phyloP scores from a whole-genome alignment of 441 rosid species.

The Syzygium malaccense region DNA sequence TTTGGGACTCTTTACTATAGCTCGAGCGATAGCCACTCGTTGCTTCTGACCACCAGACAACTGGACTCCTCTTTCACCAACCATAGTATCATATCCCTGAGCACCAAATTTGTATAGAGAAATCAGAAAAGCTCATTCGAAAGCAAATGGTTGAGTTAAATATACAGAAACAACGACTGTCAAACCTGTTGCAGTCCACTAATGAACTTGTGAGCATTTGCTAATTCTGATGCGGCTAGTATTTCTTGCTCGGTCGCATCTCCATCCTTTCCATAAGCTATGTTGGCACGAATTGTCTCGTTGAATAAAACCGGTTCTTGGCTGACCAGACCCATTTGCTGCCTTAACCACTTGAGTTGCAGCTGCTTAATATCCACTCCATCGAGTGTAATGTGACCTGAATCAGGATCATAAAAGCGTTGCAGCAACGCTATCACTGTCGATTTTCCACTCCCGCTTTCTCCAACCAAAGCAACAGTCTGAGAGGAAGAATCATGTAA shows the following conservation, averaged over 20 bases:
- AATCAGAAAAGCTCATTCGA: neutral
- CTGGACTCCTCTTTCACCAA: slow-evolving; percentile 8
- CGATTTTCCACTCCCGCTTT: slow-evolving; percentile 11
- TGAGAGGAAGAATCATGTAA: neutral
- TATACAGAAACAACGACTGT: neutral
- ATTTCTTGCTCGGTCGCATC: slow-evolving; percentile 4
- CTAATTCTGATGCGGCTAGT: neutral
- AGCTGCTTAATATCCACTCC: slow-evolving; percentile 3
- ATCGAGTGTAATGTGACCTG: slow-evolving; percentile 1
- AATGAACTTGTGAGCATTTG: slow-evolving; percentile 10
- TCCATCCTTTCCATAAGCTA: slow-evolving; percentile 6
- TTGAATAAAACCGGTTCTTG: slow-evolving; percentile 10
- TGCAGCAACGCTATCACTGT: slow-evolving; percentile 3
- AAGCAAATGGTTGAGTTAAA: neutral
- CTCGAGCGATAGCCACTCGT: slow-evolving; percentile 8
- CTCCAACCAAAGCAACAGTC: slow-evolving; percentile 10
- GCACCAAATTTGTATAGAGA: neutral
- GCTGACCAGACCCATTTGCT: slow-evolving; percentile 12
- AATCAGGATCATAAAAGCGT: slow-evolving; percentile 5
- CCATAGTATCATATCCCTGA: slow-evolving; percentile 5
- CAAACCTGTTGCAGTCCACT: slow-evolving; percentile 5
- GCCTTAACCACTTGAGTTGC: slow-evolving; percentile 11
- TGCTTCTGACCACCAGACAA: slow-evolving; percentile 12
- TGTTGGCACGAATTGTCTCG: slow-evolving; percentile 3
- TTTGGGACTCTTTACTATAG: slow-evolving; percentile 5